A percentile compares a stretch with the other conserved stretches of the same genome.
Conservation (phyloP, 2,329 filamentous ascomycete species). For the Trichoderma polysporum region DNA sequence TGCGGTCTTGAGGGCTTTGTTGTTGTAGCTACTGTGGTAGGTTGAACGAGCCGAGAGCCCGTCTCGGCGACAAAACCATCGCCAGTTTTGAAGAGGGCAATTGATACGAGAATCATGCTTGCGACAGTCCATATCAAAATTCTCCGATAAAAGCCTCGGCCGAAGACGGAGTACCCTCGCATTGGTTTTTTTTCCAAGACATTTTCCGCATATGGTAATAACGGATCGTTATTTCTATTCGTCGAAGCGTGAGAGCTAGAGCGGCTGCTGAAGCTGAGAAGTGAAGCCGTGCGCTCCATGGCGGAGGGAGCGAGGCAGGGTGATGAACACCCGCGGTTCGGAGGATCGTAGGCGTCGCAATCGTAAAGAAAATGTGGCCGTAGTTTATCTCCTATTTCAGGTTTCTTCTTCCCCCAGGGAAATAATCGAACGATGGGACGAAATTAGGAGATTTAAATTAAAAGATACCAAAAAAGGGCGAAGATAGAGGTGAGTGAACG, state of each 20-base stretch:
- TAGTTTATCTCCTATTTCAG: background rate
- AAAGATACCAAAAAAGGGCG: background rate
- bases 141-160: slow-evolving; percentile 53
- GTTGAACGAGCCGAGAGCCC: background rate
- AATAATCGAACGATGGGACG: background rate
- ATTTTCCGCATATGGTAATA: slow-evolving; percentile 36
- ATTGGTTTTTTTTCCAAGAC: slow-evolving; percentile 39
- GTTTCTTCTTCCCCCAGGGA: background rate
- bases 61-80: slow-evolving; percentile 25
- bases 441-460: background rate
- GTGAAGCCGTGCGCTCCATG: slow-evolving; percentile 33
- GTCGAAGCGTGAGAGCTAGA: slow-evolving; percentile 35
- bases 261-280: slow-evolving; percentile 38
- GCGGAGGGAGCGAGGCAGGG: slow-evolving; percentile 18
- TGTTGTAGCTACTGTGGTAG: background rate
- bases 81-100: slow-evolving; percentile 41
- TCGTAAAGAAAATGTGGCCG: background rate
- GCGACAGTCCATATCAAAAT: slow-evolving; percentile 52
- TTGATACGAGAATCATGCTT: slow-evolving; percentile 41
- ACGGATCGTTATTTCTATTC: slow-evolving; percentile 34
- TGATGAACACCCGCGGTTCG: slow-evolving; percentile 3
- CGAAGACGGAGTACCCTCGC: slow-evolving; percentile 46
- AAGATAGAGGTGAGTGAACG: background rate
- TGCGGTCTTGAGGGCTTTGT: background rate
- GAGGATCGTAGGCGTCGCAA: background rate